Percentiles rank a stretch among this genome's conserved stretches.
Evolutionary conservation across 73 alveolate genomes (phyloP).

Genomic region (Tetrahymena borealis): DNA sequence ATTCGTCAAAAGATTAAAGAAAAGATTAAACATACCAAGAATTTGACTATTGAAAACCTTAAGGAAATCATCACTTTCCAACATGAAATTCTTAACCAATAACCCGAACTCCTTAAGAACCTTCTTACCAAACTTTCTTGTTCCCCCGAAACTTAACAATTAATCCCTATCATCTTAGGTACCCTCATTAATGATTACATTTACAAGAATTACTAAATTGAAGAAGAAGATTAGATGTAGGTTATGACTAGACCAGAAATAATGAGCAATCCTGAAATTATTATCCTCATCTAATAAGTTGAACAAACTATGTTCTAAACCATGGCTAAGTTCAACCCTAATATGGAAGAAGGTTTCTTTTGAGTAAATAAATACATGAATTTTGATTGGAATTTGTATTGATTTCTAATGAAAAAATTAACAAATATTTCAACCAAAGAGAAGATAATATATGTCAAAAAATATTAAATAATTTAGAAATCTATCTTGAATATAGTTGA

Average conservation of each 20-base stretch:
- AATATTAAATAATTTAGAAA: neutral
- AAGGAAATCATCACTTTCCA: neutral
- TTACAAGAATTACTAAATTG: neutral
- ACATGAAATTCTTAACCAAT: neutral
- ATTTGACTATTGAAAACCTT: neutral
- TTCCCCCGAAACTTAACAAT: neutral
- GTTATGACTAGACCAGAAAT: neutral
- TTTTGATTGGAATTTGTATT: neutral
- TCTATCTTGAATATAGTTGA: neutral
- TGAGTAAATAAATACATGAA: neutral
- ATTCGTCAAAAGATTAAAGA: neutral
- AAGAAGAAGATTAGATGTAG: neutral
- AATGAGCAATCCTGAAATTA: neutral
- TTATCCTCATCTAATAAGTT: neutral
- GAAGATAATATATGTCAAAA: neutral
- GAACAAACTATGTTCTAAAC: neutral
- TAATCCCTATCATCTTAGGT: neutral
- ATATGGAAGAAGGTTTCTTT: neutral
- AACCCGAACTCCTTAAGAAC: neutral
- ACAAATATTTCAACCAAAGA: too few relatives aligned
- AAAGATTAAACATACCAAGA: neutral
- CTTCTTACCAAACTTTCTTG: neutral
- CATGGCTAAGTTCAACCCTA: neutral
- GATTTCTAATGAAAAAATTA: too few relatives aligned
- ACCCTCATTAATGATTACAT: neutral